Percentiles rank a stretch among this genome's conserved stretches.
phyloP scores from a whole-genome alignment of 441 rosid species.

The Pelargonium australe region DNA sequence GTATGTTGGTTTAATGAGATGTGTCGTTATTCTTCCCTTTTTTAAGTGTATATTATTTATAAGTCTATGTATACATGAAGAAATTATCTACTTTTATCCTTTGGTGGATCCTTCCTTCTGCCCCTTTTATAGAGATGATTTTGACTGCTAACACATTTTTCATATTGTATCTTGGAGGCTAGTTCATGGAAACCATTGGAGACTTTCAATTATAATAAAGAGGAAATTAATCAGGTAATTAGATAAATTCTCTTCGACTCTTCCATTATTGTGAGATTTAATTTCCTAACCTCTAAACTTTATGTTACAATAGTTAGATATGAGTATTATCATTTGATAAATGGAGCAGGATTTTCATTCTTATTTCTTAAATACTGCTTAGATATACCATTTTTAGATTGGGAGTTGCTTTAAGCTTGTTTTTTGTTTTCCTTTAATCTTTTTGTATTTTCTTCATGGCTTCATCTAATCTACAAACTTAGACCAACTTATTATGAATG shows the following conservation, averaged over 20 bases:
- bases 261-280: not conserved
- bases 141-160: not conserved
- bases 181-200: conserved; percentile 52
- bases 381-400: not conserved
- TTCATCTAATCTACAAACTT: too few species aligned
- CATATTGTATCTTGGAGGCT: conserved; percentile 26
- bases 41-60: not conserved
- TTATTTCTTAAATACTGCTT: not conserved
- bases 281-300: not conserved
- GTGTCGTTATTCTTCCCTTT: not conserved
- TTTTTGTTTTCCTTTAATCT: not conserved
- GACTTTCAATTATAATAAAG: conserved; percentile 62
- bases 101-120: not conserved
- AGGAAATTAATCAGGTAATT: conserved; percentile 79
- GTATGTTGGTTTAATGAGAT: not conserved
- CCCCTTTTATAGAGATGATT: not conserved
- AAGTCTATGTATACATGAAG: not conserved
- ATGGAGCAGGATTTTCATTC: not conserved
- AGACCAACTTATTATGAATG: too few species aligned
- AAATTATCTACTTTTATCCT: not conserved
- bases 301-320: not conserved
- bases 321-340: not conserved
- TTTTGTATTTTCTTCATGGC: not conserved
- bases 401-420: not conserved
- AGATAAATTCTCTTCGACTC: not conserved